Percentiles rank a stretch among this genome's conserved stretches.
Conservation (phyloP, 441 rosid genomes). For the Corymbia calophylla region DNA sequence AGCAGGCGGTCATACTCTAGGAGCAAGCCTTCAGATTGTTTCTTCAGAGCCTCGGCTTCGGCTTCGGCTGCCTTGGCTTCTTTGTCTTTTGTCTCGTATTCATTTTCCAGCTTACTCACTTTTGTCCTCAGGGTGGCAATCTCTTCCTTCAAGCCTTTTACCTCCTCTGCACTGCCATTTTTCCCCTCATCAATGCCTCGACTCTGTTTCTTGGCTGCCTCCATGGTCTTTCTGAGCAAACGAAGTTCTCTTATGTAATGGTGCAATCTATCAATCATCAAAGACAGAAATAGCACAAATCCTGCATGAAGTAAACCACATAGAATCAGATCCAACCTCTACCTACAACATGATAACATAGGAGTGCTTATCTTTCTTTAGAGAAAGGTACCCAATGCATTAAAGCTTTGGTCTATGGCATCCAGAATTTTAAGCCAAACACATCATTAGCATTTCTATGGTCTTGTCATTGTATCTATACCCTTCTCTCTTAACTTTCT, state of each 20-base stretch:
- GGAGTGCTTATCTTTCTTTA: not conserved
- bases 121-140: constrained; percentile 27
- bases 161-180: constrained; percentile 31
- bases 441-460: not conserved
- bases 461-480: not conserved
- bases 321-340: not conserved
- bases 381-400: not conserved
- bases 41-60: constrained; percentile 56
- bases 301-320: constrained; percentile 34
- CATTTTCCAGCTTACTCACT: constrained; percentile 43
- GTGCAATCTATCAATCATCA: constrained; percentile 85
- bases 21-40: constrained; percentile 67
- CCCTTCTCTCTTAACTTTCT: not conserved
- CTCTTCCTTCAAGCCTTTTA: constrained; percentile 43
- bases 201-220: constrained; percentile 61
- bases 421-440: not conserved
- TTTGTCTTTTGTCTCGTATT: constrained; percentile 35
- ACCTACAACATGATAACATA: not conserved
- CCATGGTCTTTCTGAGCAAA: constrained; percentile 67
- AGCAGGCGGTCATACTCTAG: constrained; percentile 61
- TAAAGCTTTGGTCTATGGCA: not conserved
- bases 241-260: constrained; percentile 86
- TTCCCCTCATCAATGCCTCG: constrained; percentile 53
- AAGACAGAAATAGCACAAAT: constrained; percentile 58
- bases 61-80: constrained; percentile 46